phyloP scores from a whole-genome alignment of 176 grass and related monocot species.

The Themeda triandra region DNA sequence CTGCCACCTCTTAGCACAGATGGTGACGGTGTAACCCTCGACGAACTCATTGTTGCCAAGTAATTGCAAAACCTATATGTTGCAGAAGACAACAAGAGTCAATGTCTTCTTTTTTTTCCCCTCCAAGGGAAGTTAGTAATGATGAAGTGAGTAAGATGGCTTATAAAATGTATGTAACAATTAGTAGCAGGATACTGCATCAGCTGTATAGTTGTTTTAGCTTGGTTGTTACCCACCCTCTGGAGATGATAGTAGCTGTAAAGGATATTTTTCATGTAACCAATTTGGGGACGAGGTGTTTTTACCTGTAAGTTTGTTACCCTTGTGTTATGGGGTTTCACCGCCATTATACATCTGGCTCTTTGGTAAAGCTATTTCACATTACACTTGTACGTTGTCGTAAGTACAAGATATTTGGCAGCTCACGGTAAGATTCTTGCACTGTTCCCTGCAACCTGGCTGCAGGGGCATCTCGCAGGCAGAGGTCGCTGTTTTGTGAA shows the following conservation, averaged over 20 bases:
- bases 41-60: conserved; percentile 76
- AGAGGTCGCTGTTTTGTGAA: not conserved
- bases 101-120: not conserved
- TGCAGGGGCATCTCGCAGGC: not conserved
- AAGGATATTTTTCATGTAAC: conserved; percentile 21
- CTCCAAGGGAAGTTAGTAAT: conserved; percentile 15
- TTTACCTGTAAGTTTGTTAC: conserved; percentile 25
- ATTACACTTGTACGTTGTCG: too few relatives aligned
- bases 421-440: not conserved
- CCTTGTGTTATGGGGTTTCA: not conserved
- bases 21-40: conserved; percentile 44
- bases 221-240: conserved; percentile 20
- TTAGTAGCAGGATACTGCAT: conserved; percentile 16
- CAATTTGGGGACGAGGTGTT: not conserved
- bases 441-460: not conserved
- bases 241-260: conserved; percentile 23
- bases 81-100: not conserved
- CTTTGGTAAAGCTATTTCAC: too few relatives aligned
- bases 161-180: conserved; percentile 20
- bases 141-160: conserved; percentile 16
- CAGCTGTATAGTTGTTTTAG: conserved; percentile 40
- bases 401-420: not conserved
- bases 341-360: not conserved
- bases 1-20: conserved; percentile 53
- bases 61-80: conserved; percentile 11